phyloP scores from a whole-genome alignment of 768 basidiomycete species.

The Termitomyces sp. region DNA sequence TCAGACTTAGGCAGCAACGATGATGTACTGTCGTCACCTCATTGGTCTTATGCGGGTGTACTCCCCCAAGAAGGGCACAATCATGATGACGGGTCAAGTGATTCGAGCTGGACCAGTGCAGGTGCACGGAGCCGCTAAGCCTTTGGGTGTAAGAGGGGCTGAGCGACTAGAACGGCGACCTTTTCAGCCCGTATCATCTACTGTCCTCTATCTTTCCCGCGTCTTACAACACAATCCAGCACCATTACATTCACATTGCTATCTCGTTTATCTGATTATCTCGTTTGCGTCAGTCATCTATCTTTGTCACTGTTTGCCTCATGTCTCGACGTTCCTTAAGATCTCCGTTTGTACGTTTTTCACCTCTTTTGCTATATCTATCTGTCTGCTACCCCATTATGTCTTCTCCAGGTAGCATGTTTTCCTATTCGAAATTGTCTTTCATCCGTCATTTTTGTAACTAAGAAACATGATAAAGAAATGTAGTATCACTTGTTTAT shows the following conservation, averaged over 20 bases:
- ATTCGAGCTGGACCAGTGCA: conserved; percentile 23
- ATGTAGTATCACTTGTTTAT: conserved; percentile 10
- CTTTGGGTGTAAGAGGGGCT: background rate
- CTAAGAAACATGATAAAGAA: conserved; percentile 7
- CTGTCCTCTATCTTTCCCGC: background rate
- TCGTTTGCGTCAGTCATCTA: background rate
- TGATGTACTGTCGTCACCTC: conserved; percentile 18
- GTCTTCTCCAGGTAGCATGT: background rate
- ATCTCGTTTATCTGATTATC: background rate
- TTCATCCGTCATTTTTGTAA: conserved; percentile 2
- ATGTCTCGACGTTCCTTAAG: background rate
- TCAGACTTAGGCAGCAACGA: conserved; percentile 18
- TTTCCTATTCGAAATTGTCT: background rate
- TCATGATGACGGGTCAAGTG: conserved; percentile 11
- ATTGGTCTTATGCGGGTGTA: conserved; percentile 7
- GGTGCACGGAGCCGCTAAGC: conserved; percentile 11
- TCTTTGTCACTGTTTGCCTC: background rate
- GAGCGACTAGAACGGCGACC: background rate
- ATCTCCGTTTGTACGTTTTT: background rate
- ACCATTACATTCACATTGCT: background rate
- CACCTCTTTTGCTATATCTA: background rate
- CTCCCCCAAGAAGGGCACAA: conserved; percentile 6
- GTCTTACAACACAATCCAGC: background rate
- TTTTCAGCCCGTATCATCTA: background rate
- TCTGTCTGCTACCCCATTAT: background rate